Conservation (phyloP, 192 early-diverging fungal species). For the Backusella tarrabulga region DNA sequence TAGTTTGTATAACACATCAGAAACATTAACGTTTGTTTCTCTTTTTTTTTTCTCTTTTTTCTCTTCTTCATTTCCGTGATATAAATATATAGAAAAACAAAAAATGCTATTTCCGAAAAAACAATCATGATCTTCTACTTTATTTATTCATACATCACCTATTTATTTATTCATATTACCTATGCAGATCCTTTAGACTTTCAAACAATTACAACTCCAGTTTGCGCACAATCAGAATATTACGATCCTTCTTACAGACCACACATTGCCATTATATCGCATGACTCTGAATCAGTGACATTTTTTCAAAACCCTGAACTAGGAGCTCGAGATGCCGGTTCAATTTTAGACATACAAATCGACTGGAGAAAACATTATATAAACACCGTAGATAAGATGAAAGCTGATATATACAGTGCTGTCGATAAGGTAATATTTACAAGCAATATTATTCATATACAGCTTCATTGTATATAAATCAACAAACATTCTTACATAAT, state of each 20-base stretch:
- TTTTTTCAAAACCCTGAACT: conserved; percentile 23
- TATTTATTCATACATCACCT: not conserved
- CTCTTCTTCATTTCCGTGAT: not conserved
- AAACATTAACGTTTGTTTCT: not conserved
- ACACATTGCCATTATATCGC: conserved; percentile 19
- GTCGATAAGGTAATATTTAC: not conserved
- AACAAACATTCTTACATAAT: not conserved
- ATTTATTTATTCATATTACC: not conserved
- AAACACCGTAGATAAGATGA: not conserved
- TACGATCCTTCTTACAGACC: not conserved
- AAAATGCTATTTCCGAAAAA: not conserved
- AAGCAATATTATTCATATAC: not conserved
- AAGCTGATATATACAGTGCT: conserved; percentile 6
- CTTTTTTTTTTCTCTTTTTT: conserved; percentile 5
- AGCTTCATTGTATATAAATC: not conserved
- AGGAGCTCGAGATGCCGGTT: conserved; percentile 19
- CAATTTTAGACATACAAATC: conserved; percentile 13
- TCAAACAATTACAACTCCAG: not conserved
- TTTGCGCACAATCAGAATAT: not conserved
- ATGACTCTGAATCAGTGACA: not conserved
- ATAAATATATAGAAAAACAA: not conserved
- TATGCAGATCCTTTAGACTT: not conserved
- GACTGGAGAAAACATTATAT: conserved; percentile 11
- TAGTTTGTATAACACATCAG: not conserved
- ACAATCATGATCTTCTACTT: not conserved